Conservation (phyloP, 1,284 basidiomycete genomes). For the Ganoderma lucidum region DNA sequence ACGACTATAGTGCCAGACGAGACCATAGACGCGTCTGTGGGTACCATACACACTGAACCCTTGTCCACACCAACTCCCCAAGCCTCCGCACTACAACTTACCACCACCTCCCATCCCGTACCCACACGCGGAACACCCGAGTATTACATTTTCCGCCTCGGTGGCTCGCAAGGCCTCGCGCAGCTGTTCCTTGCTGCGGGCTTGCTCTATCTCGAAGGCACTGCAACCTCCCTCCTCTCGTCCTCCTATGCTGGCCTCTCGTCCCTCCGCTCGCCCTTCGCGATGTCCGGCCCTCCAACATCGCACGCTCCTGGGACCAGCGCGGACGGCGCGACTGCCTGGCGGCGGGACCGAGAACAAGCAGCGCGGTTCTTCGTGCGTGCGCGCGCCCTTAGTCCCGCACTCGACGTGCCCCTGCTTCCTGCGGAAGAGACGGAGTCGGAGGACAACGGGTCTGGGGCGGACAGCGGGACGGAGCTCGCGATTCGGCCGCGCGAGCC, state of each 20-base stretch:
- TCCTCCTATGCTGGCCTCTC: constrained; percentile 77
- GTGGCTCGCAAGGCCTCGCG: constrained; percentile 67
- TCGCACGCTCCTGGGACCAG: constrained; percentile 27
- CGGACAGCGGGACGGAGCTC: constrained; percentile 32
- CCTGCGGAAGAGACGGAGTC: constrained; percentile 59
- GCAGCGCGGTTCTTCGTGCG: constrained; percentile 76
- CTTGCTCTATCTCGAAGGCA: constrained; percentile 77
- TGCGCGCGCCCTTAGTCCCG: constrained; percentile 63
- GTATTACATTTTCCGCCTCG: constrained; percentile 72
- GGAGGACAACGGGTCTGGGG: constrained; percentile 53
- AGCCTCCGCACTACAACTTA: constrained; percentile 20
- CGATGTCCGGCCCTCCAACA: constrained; percentile 38
- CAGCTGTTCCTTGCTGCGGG: constrained; percentile 80
- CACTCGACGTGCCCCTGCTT: constrained; percentile 71
- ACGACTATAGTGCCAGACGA: constrained; percentile 41
- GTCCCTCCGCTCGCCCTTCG: constrained; percentile 68
- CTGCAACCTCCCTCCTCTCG: constrained; percentile 69
- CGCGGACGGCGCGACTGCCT: constrained; percentile 58
- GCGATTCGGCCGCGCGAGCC: constrained; percentile 10
- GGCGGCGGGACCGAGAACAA: constrained; percentile 73
- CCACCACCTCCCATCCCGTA: constrained; percentile 21
- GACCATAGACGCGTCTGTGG: constrained; percentile 17
- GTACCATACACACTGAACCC: constrained; percentile 19
- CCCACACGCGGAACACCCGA: constrained; percentile 54
- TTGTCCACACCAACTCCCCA: constrained; percentile 29